Evolutionary conservation across 805 yeast genomes (phyloP).

Genomic region (Suhomyces sp.): DNA sequence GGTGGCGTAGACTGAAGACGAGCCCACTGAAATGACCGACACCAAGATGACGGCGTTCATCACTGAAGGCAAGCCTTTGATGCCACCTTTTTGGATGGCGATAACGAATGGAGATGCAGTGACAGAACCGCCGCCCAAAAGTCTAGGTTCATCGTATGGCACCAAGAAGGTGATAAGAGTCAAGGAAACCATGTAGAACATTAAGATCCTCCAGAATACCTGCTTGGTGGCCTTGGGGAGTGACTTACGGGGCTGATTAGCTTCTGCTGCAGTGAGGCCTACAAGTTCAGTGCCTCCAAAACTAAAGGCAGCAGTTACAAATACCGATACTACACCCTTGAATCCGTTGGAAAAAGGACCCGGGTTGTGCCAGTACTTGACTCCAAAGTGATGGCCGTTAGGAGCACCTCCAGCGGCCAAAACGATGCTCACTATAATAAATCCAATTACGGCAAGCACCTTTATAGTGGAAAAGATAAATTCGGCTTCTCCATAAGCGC

Average conservation of each 20-base stretch:
- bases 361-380: constrained; percentile 50
- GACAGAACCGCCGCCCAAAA: constrained; percentile 49
- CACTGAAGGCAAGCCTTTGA: constrained; percentile 59
- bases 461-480: constrained; percentile 47
- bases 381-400: constrained; percentile 46
- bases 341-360: constrained; percentile 53
- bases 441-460: constrained; percentile 47
- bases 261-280: constrained; percentile 43
- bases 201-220: constrained; percentile 41
- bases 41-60: constrained; percentile 67
- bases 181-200: constrained; percentile 35
- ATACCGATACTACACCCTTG: constrained; percentile 39
- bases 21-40: constrained; percentile 69
- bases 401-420: constrained; percentile 56
- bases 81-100: constrained; percentile 63
- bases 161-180: constrained; percentile 26
- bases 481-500: constrained; percentile 58
- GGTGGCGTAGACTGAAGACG: constrained; percentile 66
- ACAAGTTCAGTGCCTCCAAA: constrained; percentile 41
- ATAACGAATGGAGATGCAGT: constrained; percentile 78
- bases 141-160: constrained; percentile 18
- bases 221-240: constrained; percentile 42
- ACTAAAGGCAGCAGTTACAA: constrained; percentile 42
- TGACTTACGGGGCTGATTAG: constrained; percentile 35
- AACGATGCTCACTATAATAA: constrained; percentile 46